These are phyloP conservation scores for Erodium chrysanthum DNA, from an alignment of 441 rosid genomes.

Conservation along the genomic window DNA sequence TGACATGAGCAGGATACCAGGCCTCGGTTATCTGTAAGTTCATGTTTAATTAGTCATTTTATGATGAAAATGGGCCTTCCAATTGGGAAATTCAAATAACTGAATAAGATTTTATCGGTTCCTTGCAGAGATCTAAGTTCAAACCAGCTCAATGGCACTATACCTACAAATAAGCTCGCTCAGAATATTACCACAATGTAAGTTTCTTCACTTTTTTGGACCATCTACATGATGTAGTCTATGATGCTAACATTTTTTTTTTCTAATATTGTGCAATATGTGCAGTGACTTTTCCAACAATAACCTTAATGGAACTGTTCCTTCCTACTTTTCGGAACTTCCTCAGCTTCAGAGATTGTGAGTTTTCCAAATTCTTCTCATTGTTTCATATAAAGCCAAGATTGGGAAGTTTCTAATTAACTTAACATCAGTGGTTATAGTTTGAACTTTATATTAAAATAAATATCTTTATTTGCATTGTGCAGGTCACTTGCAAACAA, in stretches of 20 bases:
- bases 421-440: not conserved
- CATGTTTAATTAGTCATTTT: conserved; percentile 10
- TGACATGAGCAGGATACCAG: conserved; percentile 61
- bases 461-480: conserved; percentile 22
- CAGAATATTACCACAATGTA: conserved; percentile 78
- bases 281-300: conserved; percentile 73
- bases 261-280: conserved; percentile 16
- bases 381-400: conserved; percentile 1
- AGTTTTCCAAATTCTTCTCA: conserved; percentile 17
- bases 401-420: conserved; percentile 1
- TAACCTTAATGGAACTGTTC: conserved; percentile 60
- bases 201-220: conserved; percentile 23
- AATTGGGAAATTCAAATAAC: conserved; percentile 12
- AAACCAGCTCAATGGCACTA: conserved; percentile 64
- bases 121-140: conserved; percentile 66
- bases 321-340: conserved; percentile 52
- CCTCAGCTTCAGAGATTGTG: conserved; percentile 71
- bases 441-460: not conserved
- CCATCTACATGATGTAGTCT: conserved; percentile 8
- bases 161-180: conserved; percentile 60
- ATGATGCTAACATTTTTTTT: conserved; percentile 11
- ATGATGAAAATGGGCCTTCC: conserved; percentile 13
- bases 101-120: conserved; percentile 8
- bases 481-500: conserved; percentile 77
- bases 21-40: conserved; percentile 84